These are phyloP conservation scores for Phylloporus sp. DNA, from an alignment of 768 basidiomycete genomes.

Conservation along the genomic window DNA sequence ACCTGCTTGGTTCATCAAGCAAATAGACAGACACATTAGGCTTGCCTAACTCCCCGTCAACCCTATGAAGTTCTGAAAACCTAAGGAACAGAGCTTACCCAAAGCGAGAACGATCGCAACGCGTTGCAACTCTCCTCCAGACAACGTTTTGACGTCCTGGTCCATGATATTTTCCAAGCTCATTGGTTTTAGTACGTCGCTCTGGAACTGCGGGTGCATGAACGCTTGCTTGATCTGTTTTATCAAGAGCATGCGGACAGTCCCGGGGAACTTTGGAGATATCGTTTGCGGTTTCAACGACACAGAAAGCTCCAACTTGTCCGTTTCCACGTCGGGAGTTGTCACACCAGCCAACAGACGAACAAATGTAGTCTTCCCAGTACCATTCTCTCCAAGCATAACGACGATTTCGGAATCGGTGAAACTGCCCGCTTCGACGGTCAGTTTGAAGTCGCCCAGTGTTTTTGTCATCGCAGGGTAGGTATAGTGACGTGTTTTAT, in stretches of 20 bases:
- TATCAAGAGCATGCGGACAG: constrained; percentile 90
- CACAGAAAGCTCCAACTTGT: constrained; percentile 78
- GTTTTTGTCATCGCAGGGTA: constrained; percentile 99
- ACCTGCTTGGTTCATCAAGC: constrained; percentile 90
- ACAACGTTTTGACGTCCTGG: constrained; percentile 96
- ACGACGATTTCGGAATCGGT: constrained; percentile 99
- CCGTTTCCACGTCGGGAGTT: constrained; percentile 72
- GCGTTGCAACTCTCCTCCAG: constrained; percentile 96
- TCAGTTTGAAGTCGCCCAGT: constrained; percentile 90
- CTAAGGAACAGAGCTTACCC: constrained; percentile 39
- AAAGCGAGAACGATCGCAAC: constrained; percentile 94
- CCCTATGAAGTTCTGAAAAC: not conserved
- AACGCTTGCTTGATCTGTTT: constrained; percentile 94
- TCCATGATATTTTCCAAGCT: constrained; percentile 91
- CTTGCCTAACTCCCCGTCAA: constrained; percentile 45
- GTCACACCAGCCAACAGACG: constrained; percentile 90
- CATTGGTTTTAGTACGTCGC: constrained; percentile 98
- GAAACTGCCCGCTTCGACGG: constrained; percentile 84
- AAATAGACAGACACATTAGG: constrained; percentile 85
- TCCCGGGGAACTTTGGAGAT: constrained; percentile 94
- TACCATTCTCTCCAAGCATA: constrained; percentile 98
- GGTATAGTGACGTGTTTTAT: constrained; percentile 83
- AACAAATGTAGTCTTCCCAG: constrained; percentile 98
- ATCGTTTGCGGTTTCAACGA: constrained; percentile 98
- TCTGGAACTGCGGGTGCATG: constrained; percentile 99